Evolutionary conservation across 2,329 filamentous ascomycete species (phyloP).

Genomic region (Aspergillus nomiae): DNA sequence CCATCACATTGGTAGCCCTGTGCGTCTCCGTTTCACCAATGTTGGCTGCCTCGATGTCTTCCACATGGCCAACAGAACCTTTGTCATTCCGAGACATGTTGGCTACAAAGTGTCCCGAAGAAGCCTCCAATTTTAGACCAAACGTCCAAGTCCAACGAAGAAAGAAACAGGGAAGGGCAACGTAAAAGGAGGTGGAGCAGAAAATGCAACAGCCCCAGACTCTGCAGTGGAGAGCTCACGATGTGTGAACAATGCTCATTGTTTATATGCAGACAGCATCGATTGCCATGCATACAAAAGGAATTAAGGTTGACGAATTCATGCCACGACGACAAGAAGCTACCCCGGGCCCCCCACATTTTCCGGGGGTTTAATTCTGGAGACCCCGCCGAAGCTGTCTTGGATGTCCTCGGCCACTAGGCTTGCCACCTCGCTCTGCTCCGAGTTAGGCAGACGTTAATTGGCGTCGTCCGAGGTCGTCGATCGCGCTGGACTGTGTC

Average conservation of each 20-base stretch:
- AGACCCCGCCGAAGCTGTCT: not conserved
- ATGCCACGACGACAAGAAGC: not conserved
- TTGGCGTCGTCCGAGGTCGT: not conserved
- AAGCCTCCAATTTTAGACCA: not conserved
- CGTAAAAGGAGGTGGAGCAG: not conserved
- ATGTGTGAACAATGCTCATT: not conserved
- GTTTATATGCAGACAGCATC: not conserved
- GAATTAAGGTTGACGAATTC: not conserved
- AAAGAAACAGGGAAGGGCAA: not conserved
- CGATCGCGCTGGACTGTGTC: not conserved
- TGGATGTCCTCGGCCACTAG: not conserved
- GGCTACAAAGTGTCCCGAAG: not conserved
- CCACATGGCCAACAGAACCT: slow-evolving; percentile 17
- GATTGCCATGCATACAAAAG: not conserved
- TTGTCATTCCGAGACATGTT: slow-evolving; percentile 14
- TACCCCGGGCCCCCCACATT: not conserved
- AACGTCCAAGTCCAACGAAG: not conserved
- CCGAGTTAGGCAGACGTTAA: not conserved
- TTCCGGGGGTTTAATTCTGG: not conserved
- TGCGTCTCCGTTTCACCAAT: not conserved
- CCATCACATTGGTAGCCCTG: slow-evolving; percentile 19
- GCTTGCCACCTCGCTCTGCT: not conserved
- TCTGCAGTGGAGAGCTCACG: not conserved
- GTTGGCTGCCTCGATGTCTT: slow-evolving; percentile 12
- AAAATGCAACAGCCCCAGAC: not conserved